phyloP scores from a whole-genome alignment of 495 filamentous ascomycete genomes.

The Astrothelium macrocarpum region DNA sequence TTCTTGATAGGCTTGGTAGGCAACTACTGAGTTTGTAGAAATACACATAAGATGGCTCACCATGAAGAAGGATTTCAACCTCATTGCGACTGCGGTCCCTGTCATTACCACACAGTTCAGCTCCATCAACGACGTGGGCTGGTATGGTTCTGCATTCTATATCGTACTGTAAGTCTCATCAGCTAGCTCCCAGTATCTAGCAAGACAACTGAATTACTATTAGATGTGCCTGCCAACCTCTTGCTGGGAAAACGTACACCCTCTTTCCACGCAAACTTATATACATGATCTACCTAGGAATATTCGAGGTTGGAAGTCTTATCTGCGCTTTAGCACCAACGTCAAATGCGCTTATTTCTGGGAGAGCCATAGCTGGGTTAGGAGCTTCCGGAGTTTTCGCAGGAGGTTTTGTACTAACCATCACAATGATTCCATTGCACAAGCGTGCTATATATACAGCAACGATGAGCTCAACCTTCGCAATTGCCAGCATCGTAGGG shows the following conservation, averaged over 20 bases:
- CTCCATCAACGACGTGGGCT: slow-evolving; percentile 62
- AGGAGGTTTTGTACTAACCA: slow-evolving; percentile 71
- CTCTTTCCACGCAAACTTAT: slow-evolving; percentile 57
- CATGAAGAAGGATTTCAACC: not conserved
- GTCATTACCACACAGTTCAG: slow-evolving; percentile 70
- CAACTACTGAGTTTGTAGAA: not conserved
- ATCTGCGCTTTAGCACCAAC: slow-evolving; percentile 71
- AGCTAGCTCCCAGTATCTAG: not conserved
- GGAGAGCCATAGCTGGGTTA: slow-evolving; percentile 74
- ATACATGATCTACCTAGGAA: slow-evolving; percentile 56
- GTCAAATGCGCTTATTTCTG: slow-evolving; percentile 67
- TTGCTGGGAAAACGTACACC: slow-evolving; percentile 30
- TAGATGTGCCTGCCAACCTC: slow-evolving; percentile 31
- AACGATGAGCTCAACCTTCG: slow-evolving; percentile 70
- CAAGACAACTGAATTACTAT: not conserved
- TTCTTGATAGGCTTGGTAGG: slow-evolving; percentile 10
- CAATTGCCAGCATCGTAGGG: slow-evolving; percentile 51
- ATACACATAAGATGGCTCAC: not conserved
- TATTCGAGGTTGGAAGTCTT: slow-evolving; percentile 80
- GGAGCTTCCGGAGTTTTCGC: slow-evolving; percentile 77
- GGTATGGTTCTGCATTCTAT: slow-evolving; percentile 54
- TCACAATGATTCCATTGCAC: slow-evolving; percentile 61
- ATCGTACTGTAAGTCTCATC: not conserved
- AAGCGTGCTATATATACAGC: slow-evolving; percentile 66
- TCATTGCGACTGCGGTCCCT: slow-evolving; percentile 72